Conservation (phyloP, 495 filamentous ascomycete species). For the Annulohypoxylon bovei region DNA sequence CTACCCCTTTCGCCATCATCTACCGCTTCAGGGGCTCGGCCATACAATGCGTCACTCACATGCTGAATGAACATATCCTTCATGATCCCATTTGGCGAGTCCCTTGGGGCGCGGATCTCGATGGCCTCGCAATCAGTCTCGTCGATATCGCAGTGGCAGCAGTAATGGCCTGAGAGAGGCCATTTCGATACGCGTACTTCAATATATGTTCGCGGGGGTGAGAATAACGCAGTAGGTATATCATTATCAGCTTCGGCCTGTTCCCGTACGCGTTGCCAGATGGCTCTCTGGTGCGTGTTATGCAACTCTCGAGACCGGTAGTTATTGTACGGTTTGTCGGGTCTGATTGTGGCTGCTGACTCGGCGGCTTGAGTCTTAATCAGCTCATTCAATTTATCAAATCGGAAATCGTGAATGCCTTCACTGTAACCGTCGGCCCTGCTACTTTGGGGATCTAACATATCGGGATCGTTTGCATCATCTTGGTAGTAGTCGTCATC, state of each 20-base stretch:
- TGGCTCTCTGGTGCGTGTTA: conserved; percentile 1
- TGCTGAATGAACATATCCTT: conserved; percentile 19
- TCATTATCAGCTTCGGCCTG: not conserved
- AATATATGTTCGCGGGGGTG: conserved; percentile 5
- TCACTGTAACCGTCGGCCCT: not conserved
- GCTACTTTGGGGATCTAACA: not conserved
- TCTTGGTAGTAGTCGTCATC: not conserved
- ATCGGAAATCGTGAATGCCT: not conserved
- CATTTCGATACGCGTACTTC: not conserved
- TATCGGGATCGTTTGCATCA: not conserved
- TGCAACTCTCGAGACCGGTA: conserved; percentile 1
- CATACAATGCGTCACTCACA: conserved; percentile 9
- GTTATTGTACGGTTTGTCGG: not conserved
- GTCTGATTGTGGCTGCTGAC: not conserved
- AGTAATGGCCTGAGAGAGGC: not conserved
- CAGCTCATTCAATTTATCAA: not conserved
- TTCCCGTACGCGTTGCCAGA: conserved; percentile 5
- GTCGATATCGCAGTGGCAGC: conserved; percentile 6
- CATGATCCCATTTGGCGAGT: conserved; percentile 2
- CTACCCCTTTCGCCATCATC: not conserved
- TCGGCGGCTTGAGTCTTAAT: not conserved
- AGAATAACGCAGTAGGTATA: conserved; percentile 9
- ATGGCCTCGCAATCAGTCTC: not conserved
- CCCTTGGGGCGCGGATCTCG: not conserved
- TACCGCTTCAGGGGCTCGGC: not conserved